Conservation (phyloP, 225 moss, liverwort and hornwort species). For the Marchantia polymorpha region DNA sequence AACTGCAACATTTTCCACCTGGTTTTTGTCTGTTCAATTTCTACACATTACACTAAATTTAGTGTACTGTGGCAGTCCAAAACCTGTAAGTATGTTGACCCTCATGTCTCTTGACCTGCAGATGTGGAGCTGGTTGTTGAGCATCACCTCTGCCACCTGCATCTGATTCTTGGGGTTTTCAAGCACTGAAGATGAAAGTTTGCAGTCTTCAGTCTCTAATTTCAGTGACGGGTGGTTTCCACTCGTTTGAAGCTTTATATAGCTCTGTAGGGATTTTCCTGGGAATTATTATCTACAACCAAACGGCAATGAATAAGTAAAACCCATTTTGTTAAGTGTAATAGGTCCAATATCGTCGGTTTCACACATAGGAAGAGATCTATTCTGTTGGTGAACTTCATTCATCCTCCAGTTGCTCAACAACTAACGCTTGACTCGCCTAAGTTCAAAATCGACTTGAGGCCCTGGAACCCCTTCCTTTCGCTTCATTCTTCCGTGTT, state of each 20-base stretch:
- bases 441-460: no score
- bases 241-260: background rate
- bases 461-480: no score
- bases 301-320: background rate
- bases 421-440: no score
- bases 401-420: no score
- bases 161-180: conserved; percentile 18
- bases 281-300: background rate
- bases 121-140: conserved; percentile 19
- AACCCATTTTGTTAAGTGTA: background rate
- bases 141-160: conserved; percentile 16
- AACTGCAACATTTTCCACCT: background rate
- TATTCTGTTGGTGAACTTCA: background rate
- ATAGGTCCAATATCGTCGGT: background rate
- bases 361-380: background rate
- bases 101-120: conserved; percentile 18
- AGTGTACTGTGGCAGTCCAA: background rate
- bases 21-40: background rate
- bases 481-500: no score
- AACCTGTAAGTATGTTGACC: background rate
- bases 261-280: background rate
- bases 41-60: background rate
- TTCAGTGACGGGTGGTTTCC: background rate
- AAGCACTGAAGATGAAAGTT: conserved; percentile 11
- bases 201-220: conserved; percentile 3